Evolutionary conservation across 1,284 basidiomycete species (phyloP).

Genomic region (Moniliophthora roreri): DNA sequence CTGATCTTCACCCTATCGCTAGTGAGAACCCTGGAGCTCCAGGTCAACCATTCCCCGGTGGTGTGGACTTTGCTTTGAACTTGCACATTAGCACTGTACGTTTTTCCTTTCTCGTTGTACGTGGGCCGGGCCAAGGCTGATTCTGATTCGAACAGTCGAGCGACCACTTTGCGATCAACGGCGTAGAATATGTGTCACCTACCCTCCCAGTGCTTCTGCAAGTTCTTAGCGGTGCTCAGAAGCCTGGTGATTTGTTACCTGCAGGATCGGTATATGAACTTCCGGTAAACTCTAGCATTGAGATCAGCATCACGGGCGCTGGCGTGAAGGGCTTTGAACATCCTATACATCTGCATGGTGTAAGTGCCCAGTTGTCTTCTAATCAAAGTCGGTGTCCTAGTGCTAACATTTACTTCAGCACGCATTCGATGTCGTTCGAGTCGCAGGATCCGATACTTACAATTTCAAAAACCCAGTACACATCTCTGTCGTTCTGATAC

Average conservation of each 20-base stretch:
- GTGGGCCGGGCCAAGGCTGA: not conserved
- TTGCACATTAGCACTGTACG: conserved; percentile 26
- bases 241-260: conserved; percentile 43
- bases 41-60: conserved; percentile 30
- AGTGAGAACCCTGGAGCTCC: conserved; percentile 26
- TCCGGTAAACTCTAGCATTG: conserved; percentile 44
- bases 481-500: not conserved
- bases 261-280: conserved; percentile 42
- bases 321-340: conserved; percentile 26
- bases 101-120: conserved; percentile 1
- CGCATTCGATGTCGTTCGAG: conserved; percentile 33
- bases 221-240: conserved; percentile 45
- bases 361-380: conserved; percentile 20
- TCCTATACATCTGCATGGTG: conserved; percentile 35
- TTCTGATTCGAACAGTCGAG: not conserved
- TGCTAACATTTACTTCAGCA: conserved; percentile 28
- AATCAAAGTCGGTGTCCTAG: not conserved
- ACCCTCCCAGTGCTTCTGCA: conserved; percentile 48
- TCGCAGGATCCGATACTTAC: conserved; percentile 16
- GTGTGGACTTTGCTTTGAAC: conserved; percentile 34
- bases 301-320: conserved; percentile 39
- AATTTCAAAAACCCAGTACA: conserved; percentile 32
- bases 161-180: conserved; percentile 34
- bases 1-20: conserved; percentile 26
- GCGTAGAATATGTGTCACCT: conserved; percentile 34